Percentiles rank a stretch among this genome's conserved stretches.
These are phyloP conservation scores for Dimargaris cristalligena DNA, from an alignment of 192 early-diverging fungal genomes.

Conservation along the genomic window DNA sequence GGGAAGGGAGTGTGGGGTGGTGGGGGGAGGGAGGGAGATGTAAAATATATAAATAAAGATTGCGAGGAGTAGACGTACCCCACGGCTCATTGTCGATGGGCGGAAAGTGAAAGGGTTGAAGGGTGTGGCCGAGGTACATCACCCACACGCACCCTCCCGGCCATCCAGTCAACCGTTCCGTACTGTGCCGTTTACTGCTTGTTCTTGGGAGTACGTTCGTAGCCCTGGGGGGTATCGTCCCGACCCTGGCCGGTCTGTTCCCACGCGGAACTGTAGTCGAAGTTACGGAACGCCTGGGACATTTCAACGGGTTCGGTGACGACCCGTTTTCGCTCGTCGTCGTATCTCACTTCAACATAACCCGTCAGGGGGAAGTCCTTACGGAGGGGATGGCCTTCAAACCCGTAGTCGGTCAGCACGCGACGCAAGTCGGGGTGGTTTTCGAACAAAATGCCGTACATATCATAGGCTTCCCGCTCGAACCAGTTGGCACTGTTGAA, in stretches of 20 bases:
- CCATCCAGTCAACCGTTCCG: too few species aligned
- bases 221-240: constrained; percentile 27
- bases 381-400: constrained; percentile 84
- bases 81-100: too few species aligned
- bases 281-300: constrained; percentile 88
- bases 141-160: too few species aligned
- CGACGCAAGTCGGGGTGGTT: constrained; percentile 91
- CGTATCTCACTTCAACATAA: constrained; percentile 97
- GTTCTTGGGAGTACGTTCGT: too few species aligned
- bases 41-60: too few species aligned
- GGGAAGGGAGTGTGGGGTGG: too few species aligned
- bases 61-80: too few species aligned
- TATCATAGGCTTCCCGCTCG: constrained; percentile 96
- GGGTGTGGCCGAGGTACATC: too few species aligned
- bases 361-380: constrained; percentile 99
- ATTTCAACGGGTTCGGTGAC: constrained; percentile 92
- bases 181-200: too few species aligned
- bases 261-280: constrained; percentile 93
- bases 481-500: constrained; percentile 88
- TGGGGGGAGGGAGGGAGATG: too few species aligned
- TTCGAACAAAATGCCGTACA: constrained; percentile 94
- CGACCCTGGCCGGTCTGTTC: constrained; percentile 58
- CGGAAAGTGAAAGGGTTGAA: too few species aligned
- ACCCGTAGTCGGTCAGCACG: constrained; percentile 97
- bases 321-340: constrained; percentile 96